phyloP scores from a whole-genome alignment of 73 alveolate genomes.

The Effrenium voratum region DNA sequence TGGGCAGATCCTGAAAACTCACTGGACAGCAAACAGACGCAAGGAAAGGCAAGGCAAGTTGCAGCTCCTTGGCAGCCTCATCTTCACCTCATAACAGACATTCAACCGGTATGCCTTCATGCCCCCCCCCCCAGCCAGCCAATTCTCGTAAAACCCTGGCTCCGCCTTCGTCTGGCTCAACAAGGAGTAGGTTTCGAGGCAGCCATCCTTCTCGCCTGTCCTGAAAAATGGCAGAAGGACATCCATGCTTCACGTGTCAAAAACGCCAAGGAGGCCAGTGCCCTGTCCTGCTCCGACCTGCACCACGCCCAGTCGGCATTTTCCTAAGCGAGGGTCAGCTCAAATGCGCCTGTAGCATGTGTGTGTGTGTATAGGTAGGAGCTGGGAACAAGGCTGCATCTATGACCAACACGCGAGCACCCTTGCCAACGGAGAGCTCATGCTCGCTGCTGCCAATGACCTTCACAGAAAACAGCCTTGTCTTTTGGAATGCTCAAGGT shows the following conservation, averaged over 20 bases:
- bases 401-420: constrained; percentile 58
- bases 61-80: constrained; percentile 5
- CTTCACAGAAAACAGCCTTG: background rate
- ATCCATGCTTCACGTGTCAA: background rate
- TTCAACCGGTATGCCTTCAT: too few relatives aligned
- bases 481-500: background rate
- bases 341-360: background rate
- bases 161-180: constrained; percentile 6
- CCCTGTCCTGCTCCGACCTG: constrained; percentile 13
- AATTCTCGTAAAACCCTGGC: too few relatives aligned
- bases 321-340: background rate
- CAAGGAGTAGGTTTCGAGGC: constrained; percentile 53
- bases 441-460: constrained; percentile 83
- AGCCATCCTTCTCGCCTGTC: constrained; percentile 47
- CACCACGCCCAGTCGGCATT: constrained; percentile 88
- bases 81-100: too few relatives aligned
- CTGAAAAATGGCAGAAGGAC: background rate
- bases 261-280: background rate
- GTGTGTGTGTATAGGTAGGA: too few relatives aligned
- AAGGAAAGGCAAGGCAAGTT: too few relatives aligned
- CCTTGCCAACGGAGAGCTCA: constrained; percentile 68
- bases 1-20: constrained; percentile 38
- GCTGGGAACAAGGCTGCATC: constrained; percentile 59
- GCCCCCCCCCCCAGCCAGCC: too few relatives aligned
- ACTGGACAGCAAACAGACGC: too few relatives aligned